A percentile compares a stretch with the other conserved stretches of the same genome.
Conservation (phyloP, 2,329 filamentous ascomycete genomes). For the Arachnomyces sp. region DNA sequence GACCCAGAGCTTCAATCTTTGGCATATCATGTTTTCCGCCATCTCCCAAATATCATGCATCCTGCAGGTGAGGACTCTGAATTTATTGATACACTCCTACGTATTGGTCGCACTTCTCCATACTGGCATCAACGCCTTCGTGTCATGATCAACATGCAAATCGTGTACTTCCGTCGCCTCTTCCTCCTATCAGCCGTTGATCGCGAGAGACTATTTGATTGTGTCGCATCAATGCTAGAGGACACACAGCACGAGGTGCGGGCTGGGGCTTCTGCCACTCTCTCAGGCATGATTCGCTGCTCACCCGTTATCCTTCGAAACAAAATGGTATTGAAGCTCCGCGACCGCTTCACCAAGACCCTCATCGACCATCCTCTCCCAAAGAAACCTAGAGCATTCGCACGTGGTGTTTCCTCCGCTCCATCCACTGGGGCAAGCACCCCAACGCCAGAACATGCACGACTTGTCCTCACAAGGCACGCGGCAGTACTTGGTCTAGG, state of each 20-base stretch:
- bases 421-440: slow-evolving; percentile 40
- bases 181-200: slow-evolving; percentile 73
- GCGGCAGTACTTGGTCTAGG: slow-evolving; percentile 88
- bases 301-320: slow-evolving; percentile 74
- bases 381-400: slow-evolving; percentile 46
- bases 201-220: slow-evolving; percentile 74
- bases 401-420: slow-evolving; percentile 25
- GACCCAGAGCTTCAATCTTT: slow-evolving; percentile 90
- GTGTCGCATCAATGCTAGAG: slow-evolving; percentile 90
- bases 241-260: slow-evolving; percentile 91
- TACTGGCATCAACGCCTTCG: slow-evolving; percentile 95
- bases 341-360: slow-evolving; percentile 68
- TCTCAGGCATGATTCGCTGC: slow-evolving; percentile 97
- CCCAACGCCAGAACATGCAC: slow-evolving; percentile 52
- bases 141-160: slow-evolving; percentile 96
- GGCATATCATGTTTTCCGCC: slow-evolving; percentile 93
- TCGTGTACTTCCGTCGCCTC: slow-evolving; percentile 92
- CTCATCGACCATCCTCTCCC: slow-evolving; percentile 82
- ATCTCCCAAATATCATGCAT: slow-evolving; percentile 92
- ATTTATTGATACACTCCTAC: slow-evolving; percentile 79
- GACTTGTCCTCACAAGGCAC: slow-evolving; percentile 73
- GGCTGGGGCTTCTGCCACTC: slow-evolving; percentile 80
- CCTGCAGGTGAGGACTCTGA: slow-evolving; percentile 73
- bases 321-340: slow-evolving; percentile 66
- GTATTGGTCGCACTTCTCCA: slow-evolving; percentile 72